Conservation (phyloP, 2,329 filamentous ascomycete genomes). For the Fusarium xyrophilum region DNA sequence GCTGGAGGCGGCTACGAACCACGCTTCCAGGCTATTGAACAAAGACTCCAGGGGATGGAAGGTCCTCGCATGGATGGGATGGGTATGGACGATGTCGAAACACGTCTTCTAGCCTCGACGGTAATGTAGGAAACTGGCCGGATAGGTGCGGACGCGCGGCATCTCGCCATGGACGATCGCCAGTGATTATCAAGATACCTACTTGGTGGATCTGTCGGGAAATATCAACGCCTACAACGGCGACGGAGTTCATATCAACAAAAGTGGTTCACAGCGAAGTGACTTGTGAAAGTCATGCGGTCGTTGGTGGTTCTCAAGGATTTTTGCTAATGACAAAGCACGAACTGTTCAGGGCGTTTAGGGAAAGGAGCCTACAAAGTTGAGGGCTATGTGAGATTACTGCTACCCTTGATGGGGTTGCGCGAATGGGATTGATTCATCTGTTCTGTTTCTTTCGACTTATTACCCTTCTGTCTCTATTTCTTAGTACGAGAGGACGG, state of each 20-base stretch:
- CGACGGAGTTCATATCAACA: constrained; percentile 11
- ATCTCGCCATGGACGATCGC: neutral
- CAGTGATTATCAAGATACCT: constrained; percentile 6
- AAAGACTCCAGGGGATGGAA: constrained; percentile 52
- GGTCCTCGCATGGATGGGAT: constrained; percentile 52
- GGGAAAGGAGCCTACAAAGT: constrained; percentile 41
- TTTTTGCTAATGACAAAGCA: constrained; percentile 40
- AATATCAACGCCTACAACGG: constrained; percentile 3
- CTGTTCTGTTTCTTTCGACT: constrained; percentile 16
- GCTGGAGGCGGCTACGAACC: constrained; percentile 51
- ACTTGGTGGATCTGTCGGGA: neutral
- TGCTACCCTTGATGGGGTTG: constrained; percentile 39
- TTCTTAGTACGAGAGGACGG: constrained; percentile 16
- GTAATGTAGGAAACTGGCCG: constrained; percentile 50
- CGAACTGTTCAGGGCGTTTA: constrained; percentile 41
- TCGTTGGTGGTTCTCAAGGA: constrained; percentile 32
- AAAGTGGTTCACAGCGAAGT: constrained; percentile 23
- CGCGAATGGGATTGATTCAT: constrained; percentile 36
- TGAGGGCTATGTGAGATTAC: constrained; percentile 38
- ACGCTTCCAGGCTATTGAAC: constrained; percentile 54
- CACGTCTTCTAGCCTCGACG: constrained; percentile 52
- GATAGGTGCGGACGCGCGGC: constrained; percentile 20
- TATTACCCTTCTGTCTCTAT: constrained; percentile 28
- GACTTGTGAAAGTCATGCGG: constrained; percentile 27
- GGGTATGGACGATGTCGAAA: constrained; percentile 55